Evolutionary conservation across 1,139 yeast species (phyloP).

Genomic region (Pneumocystis carinii): DNA sequence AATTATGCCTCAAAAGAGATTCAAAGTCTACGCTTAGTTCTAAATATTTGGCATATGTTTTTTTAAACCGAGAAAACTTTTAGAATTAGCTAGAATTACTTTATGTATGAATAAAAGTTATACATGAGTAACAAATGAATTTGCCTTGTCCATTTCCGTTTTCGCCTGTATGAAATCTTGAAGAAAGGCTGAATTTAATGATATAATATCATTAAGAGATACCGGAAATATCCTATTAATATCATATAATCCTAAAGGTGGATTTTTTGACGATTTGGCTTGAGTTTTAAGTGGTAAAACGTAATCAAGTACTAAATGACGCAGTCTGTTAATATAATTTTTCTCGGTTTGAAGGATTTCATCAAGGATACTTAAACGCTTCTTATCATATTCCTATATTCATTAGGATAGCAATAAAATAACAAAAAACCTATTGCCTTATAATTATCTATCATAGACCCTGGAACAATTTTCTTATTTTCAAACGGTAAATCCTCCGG

Average conservation of each 20-base stretch:
- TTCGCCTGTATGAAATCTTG: neutral
- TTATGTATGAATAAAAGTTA: neutral
- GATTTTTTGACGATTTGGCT: slow-evolving; percentile 4
- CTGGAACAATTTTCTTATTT: neutral
- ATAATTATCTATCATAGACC: neutral
- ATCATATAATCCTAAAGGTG: slow-evolving; percentile 7
- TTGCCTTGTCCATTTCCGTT: slow-evolving; percentile 2
- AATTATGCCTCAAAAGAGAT: slow-evolving; percentile 2
- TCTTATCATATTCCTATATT: slow-evolving; percentile 3
- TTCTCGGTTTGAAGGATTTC: slow-evolving; percentile 9
- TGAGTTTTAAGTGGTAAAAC: slow-evolving; percentile 7
- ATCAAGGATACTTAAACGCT: slow-evolving; percentile 6
- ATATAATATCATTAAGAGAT: slow-evolving; percentile 8
- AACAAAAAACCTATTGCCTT: neutral
- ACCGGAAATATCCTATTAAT: slow-evolving; percentile 8
- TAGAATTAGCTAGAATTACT: slow-evolving; percentile 3
- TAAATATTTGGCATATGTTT: slow-evolving; percentile 8
- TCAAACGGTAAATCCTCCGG: neutral
- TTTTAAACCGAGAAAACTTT: slow-evolving; percentile 6
- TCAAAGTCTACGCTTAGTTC: slow-evolving; percentile 8
- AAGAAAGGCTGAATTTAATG: slow-evolving; percentile 9
- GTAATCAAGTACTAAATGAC: slow-evolving; percentile 8
- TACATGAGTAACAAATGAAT: neutral
- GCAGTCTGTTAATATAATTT: slow-evolving; percentile 6
- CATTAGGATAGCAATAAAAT: neutral